Conservation (phyloP, 345 rosid genomes). For the Excoecaria cochinchinensis region DNA sequence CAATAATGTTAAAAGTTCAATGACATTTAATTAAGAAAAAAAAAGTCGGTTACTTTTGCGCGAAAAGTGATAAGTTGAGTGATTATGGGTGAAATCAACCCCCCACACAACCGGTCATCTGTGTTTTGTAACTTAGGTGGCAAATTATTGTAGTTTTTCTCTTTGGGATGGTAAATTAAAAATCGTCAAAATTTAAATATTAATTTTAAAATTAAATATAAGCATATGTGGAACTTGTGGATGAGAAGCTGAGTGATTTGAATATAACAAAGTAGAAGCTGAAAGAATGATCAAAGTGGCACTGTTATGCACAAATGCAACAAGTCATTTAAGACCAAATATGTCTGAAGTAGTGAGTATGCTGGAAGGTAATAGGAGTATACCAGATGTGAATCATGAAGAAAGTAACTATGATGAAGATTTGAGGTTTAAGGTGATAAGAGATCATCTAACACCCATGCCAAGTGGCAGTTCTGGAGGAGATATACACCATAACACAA, state of each 20-base stretch:
- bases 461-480: slow-evolving; percentile 18
- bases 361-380: slow-evolving; percentile 17
- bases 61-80: no score
- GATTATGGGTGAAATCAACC: no score
- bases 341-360: slow-evolving; percentile 30
- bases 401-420: slow-evolving; percentile 13
- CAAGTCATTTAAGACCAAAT: slow-evolving; percentile 21
- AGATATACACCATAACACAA: slow-evolving; percentile 33
- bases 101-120: no score
- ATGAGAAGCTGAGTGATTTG: slow-evolving; percentile 18
- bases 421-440: slow-evolving; percentile 26
- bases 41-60: no score
- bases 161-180: no score
- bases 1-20: no score
- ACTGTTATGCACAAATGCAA: slow-evolving; percentile 21
- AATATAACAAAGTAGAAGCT: slow-evolving; percentile 18
- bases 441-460: slow-evolving; percentile 27
- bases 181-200: no score
- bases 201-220: no score
- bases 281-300: slow-evolving; percentile 17
- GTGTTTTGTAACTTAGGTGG: no score
- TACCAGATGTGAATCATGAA: slow-evolving; percentile 18
- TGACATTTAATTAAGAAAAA: no score
- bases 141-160: no score
- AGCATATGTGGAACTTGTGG: slow-evolving; percentile 25